Base-by-base conservation (phyloP, 768 basidiomycete species). In the Tubosaeta sp. region DNA sequence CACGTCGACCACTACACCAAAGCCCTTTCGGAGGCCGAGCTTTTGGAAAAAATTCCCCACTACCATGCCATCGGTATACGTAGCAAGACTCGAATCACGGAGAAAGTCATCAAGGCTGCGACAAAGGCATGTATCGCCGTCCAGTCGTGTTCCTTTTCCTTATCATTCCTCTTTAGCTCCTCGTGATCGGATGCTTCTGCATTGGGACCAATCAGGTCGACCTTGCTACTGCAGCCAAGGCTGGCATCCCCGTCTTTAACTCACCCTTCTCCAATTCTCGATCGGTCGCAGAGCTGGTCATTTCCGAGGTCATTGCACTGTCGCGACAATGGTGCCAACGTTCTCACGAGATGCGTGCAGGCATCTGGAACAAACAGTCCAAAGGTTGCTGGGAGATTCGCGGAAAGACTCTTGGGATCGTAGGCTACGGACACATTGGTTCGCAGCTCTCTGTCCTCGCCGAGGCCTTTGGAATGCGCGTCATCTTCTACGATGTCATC, bases 191-290 rank as follows among this genome's bases (percentile, higher is more conserved):
- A 11, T 99, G 96, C 70, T 99, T 99, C 80, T 99, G 96, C 73
- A 99, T 99, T 58, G 96, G 96, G 45, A 94, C 92, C 47, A 98
- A 98, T 71, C 96, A 98, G 70, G 96, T 98, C 58, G 94, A 97
- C 66, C 84, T 99, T 41, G 53, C 66, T 44, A 83, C 87, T 3
- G 93, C 94, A 22, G 83, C 87, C 31, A 81, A 82, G 48, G 83
- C 89, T 46, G 96, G 96, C 52, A 88, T 99, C 58, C 92, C 95
- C 25, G 95, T 99, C 49, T 99, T 99, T 79, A 99, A 99, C 71
- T 98, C 96, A 6, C 96, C 96, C 31, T 95, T 94, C 73, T 94
- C 92, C 66, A 98, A 96, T 76, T 98, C 96, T 29, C 90, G 96
- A 59, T 98, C 96, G 1, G 96, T 99, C 48, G 96, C 96, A 35